Percentiles rank a stretch among this genome's conserved stretches.
Evolutionary conservation across 2,329 filamentous ascomycete species (phyloP).

Genomic region (Plenodomus lindquistii): DNA sequence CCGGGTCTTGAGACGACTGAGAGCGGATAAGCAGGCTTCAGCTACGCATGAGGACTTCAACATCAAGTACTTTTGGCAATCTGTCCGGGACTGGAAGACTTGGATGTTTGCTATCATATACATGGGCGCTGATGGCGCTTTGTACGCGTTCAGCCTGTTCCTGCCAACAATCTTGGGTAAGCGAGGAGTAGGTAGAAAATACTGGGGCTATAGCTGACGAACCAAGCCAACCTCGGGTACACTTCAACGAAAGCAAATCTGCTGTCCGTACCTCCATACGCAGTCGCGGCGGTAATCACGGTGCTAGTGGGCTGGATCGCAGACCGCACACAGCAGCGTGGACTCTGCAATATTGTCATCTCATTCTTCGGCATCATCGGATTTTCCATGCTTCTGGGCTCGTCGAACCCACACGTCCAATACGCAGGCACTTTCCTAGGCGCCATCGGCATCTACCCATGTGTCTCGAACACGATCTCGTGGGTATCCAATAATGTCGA

Average conservation of each 20-base stretch:
- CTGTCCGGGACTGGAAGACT: slow-evolving; percentile 82
- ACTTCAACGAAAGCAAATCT: slow-evolving; percentile 68
- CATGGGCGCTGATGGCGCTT: slow-evolving; percentile 70
- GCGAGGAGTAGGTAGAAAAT: background rate
- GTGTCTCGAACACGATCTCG: slow-evolving; percentile 82
- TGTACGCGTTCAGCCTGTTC: slow-evolving; percentile 79
- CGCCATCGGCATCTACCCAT: slow-evolving; percentile 85
- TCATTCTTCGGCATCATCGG: slow-evolving; percentile 74
- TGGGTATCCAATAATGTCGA: slow-evolving; percentile 90
- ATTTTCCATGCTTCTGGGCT: slow-evolving; percentile 77
- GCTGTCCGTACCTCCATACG: slow-evolving; percentile 76
- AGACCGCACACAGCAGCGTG: slow-evolving; percentile 73
- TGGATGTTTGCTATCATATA: slow-evolving; percentile 76
- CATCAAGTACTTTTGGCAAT: slow-evolving; percentile 71
- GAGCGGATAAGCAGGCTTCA: slow-evolving; percentile 72
- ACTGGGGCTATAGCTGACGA: background rate
- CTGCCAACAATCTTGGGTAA: slow-evolving; percentile 66
- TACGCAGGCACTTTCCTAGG: slow-evolving; percentile 86
- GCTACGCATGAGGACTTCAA: slow-evolving; percentile 76
- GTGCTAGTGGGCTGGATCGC: slow-evolving; percentile 73
- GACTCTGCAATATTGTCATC: slow-evolving; percentile 76
- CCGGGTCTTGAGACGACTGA: slow-evolving; percentile 72
- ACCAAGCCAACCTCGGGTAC: slow-evolving; percentile 63
- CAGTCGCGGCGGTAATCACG: slow-evolving; percentile 69
- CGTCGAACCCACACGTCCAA: slow-evolving; percentile 66